Evolutionary conservation across 1,284 basidiomycete species (phyloP).

Genomic region (Kalmanozyma brasiliensis): DNA sequence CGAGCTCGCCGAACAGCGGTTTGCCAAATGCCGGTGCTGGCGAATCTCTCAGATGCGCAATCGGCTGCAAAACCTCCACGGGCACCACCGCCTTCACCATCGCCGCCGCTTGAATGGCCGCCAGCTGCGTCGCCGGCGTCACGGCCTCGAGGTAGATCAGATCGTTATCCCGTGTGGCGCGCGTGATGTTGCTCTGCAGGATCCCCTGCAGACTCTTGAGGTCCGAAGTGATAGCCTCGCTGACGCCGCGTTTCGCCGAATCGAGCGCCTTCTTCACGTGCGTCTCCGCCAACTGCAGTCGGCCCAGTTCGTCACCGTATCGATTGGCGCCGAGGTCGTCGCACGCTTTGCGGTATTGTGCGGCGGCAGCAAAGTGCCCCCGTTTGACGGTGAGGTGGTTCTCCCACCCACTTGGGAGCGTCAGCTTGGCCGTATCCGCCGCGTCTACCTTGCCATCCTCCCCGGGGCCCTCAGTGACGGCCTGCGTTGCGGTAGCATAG

Average conservation of each 20-base stretch:
- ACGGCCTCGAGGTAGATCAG: conserved; percentile 92
- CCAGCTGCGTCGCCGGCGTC: conserved; percentile 78
- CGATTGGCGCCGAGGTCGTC: conserved; percentile 85
- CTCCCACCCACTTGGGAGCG: conserved; percentile 76
- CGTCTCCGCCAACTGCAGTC: conserved; percentile 55
- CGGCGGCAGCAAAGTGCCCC: conserved; percentile 87
- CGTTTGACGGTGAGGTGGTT: conserved; percentile 84
- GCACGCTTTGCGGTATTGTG: conserved; percentile 87
- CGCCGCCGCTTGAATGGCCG: conserved; percentile 75
- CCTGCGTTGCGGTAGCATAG: conserved; percentile 48
- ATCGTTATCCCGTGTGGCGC: conserved; percentile 89
- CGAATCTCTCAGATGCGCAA: conserved; percentile 52
- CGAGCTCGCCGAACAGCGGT: conserved; percentile 78
- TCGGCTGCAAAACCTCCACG: conserved; percentile 71
- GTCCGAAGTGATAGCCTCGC: conserved; percentile 68
- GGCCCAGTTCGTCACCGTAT: conserved; percentile 62
- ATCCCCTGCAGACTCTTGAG: conserved; percentile 77
- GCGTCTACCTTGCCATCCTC: conserved; percentile 11
- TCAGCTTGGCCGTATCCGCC: conserved; percentile 18
- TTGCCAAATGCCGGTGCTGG: conserved; percentile 68
- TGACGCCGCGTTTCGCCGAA: conserved; percentile 75
- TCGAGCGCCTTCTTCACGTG: conserved; percentile 80
- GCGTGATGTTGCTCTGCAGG: conserved; percentile 71
- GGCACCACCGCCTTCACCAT: conserved; percentile 78
- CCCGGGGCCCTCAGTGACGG: conserved; percentile 4